phyloP scores from a whole-genome alignment of 345 rosid genomes.

The Cochlearia excelsa region DNA sequence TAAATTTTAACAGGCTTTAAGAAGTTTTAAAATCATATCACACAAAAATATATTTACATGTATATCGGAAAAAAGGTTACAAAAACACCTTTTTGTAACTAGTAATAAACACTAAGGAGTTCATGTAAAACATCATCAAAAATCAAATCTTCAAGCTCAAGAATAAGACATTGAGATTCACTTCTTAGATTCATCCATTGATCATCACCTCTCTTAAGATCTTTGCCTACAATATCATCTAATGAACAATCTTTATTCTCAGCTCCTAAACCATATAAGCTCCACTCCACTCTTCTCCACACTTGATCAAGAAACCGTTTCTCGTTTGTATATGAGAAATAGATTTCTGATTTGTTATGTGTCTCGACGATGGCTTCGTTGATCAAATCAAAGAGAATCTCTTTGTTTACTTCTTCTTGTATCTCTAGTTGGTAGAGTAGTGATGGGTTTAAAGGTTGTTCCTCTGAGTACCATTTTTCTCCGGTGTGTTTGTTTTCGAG shows the following conservation, averaged over 20 bases:
- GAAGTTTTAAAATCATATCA: no score
- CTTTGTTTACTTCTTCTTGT: constrained; percentile 38
- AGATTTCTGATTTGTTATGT: constrained; percentile 40
- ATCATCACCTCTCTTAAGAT: constrained; percentile 50
- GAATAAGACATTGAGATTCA: constrained; percentile 59
- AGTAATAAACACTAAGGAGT: constrained; percentile 26
- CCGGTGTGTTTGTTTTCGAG: constrained; percentile 39
- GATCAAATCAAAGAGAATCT: constrained; percentile 58
- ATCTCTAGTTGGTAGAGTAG: constrained; percentile 52
- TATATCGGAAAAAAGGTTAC: neutral
- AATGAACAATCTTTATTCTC: constrained; percentile 45
- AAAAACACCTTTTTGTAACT: neutral
- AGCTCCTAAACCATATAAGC: constrained; percentile 27
- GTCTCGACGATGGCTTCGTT: constrained; percentile 58
- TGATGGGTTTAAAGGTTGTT: constrained; percentile 65
- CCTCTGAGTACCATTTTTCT: constrained; percentile 53
- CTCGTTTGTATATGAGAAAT: constrained; percentile 64
- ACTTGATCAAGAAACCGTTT: constrained; percentile 54
- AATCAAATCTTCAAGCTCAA: constrained; percentile 72
- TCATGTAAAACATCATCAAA: constrained; percentile 60
- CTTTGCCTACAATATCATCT: constrained; percentile 58
- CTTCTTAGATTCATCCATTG: constrained; percentile 55
- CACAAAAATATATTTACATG: no score
- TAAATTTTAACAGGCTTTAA: no score
- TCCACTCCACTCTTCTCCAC: constrained; percentile 56